Conservation (phyloP, 2,329 filamentous ascomycete species). For the Trichoderma sp. region DNA sequence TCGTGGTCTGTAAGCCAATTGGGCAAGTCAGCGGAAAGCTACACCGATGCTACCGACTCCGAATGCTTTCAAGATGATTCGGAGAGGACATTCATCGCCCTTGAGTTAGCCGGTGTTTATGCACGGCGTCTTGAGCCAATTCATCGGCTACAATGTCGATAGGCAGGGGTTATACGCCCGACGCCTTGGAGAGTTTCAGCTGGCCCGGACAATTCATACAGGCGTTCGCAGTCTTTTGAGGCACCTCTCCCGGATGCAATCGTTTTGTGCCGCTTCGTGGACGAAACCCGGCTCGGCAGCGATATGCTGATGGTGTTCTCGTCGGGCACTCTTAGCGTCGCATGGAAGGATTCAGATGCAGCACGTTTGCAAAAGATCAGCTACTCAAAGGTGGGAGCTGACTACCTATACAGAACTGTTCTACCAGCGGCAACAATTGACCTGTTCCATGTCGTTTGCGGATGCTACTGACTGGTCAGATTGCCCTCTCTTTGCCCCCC, state of each 20-base stretch:
- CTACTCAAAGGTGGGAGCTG: not conserved
- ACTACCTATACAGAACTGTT: not conserved
- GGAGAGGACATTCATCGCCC: conserved; percentile 45
- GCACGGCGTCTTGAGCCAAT: conserved; percentile 51
- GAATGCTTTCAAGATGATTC: conserved; percentile 52
- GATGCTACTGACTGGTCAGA: not conserved
- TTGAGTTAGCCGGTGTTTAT: conserved; percentile 41
- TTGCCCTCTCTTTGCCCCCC: not conserved
- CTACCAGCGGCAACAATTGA: not conserved
- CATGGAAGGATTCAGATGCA: conserved; percentile 17
- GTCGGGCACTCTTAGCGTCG: not conserved
- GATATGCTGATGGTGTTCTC: not conserved
- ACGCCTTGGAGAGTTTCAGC: conserved; percentile 43
- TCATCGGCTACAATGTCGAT: conserved; percentile 47
- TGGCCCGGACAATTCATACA: conserved; percentile 29
- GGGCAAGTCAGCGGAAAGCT: conserved; percentile 60
- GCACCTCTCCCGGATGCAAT: conserved; percentile 56
- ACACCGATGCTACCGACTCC: conserved; percentile 53
- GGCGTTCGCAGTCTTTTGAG: conserved; percentile 52
- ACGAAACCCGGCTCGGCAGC: conserved; percentile 29
- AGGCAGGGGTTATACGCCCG: conserved; percentile 46
- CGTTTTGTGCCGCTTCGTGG: conserved; percentile 43
- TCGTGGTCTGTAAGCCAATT: conserved; percentile 62
- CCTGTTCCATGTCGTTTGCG: not conserved
- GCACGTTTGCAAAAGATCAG: not conserved